Conservation (phyloP, 306 rosid genomes). For the Inga laurina region DNA sequence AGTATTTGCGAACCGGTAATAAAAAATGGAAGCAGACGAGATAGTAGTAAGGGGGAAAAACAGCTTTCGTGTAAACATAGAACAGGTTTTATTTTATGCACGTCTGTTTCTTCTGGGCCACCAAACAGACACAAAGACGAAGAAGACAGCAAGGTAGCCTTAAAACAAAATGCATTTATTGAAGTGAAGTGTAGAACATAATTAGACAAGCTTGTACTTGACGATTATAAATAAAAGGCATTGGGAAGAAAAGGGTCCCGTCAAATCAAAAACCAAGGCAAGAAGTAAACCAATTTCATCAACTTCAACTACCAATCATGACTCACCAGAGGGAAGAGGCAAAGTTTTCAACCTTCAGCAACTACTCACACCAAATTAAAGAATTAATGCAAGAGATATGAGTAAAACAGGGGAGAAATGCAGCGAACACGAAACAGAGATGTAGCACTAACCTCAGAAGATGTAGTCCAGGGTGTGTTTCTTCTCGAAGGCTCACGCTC, state of each 20-base stretch:
- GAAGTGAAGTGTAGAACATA: neutral
- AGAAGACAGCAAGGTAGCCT: neutral
- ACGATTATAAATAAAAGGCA: constrained; percentile 41
- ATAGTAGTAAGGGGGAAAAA: no score
- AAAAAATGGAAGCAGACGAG: neutral
- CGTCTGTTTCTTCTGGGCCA: constrained; percentile 18
- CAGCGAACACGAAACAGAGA: constrained; percentile 10
- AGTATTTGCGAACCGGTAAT: neutral
- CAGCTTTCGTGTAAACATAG: neutral
- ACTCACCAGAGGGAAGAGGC: constrained; percentile 17
- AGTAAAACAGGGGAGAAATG: constrained; percentile 31
- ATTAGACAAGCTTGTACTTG: constrained; percentile 2
- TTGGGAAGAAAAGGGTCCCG: neutral
- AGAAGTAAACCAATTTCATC: constrained; percentile 38
- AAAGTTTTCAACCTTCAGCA: constrained; percentile 43
- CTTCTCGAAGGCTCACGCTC: constrained; percentile 18
- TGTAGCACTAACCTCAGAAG: constrained; percentile 26
- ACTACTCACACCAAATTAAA: constrained; percentile 56
- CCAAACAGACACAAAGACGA: constrained; percentile 32
- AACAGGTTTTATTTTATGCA: constrained; percentile 19
- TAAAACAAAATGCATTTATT: constrained; percentile 27
- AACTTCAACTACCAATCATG: constrained; percentile 45
- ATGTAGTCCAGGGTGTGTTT: constrained; percentile 13
- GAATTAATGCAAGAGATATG: constrained; percentile 29
- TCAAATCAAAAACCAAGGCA: constrained; percentile 31